Base-by-base conservation (phyloP, 2,329 filamentous ascomycete species). In the Talaromyces pinophilus region DNA sequence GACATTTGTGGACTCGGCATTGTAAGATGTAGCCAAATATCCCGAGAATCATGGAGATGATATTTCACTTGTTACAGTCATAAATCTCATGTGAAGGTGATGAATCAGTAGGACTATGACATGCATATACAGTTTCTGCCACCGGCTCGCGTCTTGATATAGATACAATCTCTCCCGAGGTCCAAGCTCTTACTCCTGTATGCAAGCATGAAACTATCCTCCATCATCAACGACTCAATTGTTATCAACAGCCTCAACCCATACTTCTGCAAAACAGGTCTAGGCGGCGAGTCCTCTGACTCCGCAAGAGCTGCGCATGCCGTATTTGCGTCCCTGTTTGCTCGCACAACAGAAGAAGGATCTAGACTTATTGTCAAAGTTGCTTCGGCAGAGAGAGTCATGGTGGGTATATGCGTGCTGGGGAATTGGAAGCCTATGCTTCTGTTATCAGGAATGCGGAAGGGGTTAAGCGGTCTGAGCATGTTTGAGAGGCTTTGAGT, bases 1-100 rank as follows among this genome's bases (percentile, higher is more conserved):
- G 55, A 65, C 63, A 42, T 65, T 65, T 40, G 60, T 57, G 25
- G 28, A n/a, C 10, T 65, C 63, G 52, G 63, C 63, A 48, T 62
- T 65, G 35, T 65, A 65, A 15, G 40, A 38, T n/a, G 38, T 62
- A 38, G 63, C 63, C 4, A 52, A 54, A 10, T 65, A 61, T 22
- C 63, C 63, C 10, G 22, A 65, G 25, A 52, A 44, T 10, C 35
- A 33, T 33, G 44, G 44, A 19, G 50, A 52, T 3, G 22, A 52
- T 30, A 25, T 25, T 13, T 50, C 5, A 17, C 22, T 52, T 52
- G 30, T 17, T 52, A 52, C 48, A 6, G 6, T 17, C 6, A 28
- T 30, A 52, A 17, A 8, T 52, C 48, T 6, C 25, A 30, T 5
- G 22, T 28, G 11, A 50, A 50, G 5, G 22, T 8, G 7, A 28